Base-by-base conservation (phyloP, 352 stramenopile species). In the Phytophthora agathidicida region DNA sequence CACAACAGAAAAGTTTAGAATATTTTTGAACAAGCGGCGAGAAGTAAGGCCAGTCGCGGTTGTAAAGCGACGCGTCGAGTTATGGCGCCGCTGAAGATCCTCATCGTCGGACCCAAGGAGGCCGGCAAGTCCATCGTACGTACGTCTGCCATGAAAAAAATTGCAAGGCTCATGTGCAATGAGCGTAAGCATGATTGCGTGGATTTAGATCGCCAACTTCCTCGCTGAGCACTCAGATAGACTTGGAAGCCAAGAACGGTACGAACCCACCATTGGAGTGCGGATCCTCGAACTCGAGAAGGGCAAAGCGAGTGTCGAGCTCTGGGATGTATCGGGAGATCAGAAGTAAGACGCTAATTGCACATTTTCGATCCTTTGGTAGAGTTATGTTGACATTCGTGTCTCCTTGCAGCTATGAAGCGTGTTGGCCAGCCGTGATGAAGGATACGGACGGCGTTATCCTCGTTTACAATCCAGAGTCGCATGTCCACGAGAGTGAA, bases 391-490 rank as follows among this genome's bases (percentile, higher is more conserved):
- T n/a, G n/a, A n/a, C n/a, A n/a, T n/a, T n/a, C n/a, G n/a, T 44
- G n/a, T 16, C 27, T n/a, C 8, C 5, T 50, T 43, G 19, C 51
- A 91, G 80, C 36, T 97, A 92, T 45, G 89, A 97, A 57, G 73
- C 75, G 22, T 97, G 91, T 60, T 97, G 91, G 90, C 86, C 88
- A 1, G 90, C 90, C 9, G 84, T 97, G 20, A 80, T 94, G 59
- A 93, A 96, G 64, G 88, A 95, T 43, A 68, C 78, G 14, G 80
- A 94, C 44, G 91, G 83, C 7, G 86, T 97, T 3, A 75, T 97
- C 41, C 75, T 97, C 10, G 85, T 97, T 8, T 97, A 96, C 77
- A 96, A 96, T 42, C 89, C 90, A 3, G 86, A 96, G 26, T 93
- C 84, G 2, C 90, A 92, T 28, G 72, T 90, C 31, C 91, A 97